Evolutionary conservation across 176 grass and related monocot species (phyloP).

Genomic region (Triticum urartu): DNA sequence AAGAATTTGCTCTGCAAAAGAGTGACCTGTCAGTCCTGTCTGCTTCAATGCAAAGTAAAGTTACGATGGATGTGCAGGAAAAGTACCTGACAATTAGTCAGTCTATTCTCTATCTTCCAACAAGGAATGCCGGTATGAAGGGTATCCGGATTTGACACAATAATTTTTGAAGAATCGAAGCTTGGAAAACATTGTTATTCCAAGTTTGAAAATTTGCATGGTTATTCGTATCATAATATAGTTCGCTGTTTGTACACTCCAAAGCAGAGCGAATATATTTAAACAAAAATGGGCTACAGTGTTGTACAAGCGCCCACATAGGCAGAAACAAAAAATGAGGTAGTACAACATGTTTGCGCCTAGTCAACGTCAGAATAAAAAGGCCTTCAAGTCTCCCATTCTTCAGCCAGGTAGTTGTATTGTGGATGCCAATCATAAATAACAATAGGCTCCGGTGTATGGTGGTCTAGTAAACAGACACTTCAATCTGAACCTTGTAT

Average conservation of each 20-base stretch:
- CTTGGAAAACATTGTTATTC: background rate
- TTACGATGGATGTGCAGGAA: background rate
- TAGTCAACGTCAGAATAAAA: conserved; percentile 19
- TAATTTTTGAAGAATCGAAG: background rate
- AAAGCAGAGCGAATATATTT: conserved; percentile 1
- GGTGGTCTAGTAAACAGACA: conserved; percentile 1
- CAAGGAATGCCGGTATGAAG: background rate
- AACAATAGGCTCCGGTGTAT: background rate
- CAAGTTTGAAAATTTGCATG: conserved; percentile 17
- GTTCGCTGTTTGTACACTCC: conserved; percentile 27
- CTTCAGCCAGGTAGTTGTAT: conserved; percentile 17
- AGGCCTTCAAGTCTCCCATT: conserved; percentile 25
- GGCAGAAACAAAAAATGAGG: conserved; percentile 26
- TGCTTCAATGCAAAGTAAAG: conserved; percentile 14
- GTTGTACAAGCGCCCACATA: conserved; percentile 6
- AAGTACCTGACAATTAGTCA: background rate
- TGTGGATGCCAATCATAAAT: conserved; percentile 19
- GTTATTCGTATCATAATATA: conserved; percentile 15
- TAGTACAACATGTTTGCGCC: conserved; percentile 19
- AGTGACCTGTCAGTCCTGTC: conserved; percentile 4
- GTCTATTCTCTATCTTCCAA: conserved; percentile 6
- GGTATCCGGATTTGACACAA: conserved; percentile 2
- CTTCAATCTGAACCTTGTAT: conserved; percentile 30
- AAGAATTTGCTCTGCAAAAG: conserved; percentile 27
- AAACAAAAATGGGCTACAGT: conserved; percentile 1